phyloP scores from a whole-genome alignment of 2,329 filamentous ascomycete species.

The Ophiocordyceps polyrhachis-furcata region DNA sequence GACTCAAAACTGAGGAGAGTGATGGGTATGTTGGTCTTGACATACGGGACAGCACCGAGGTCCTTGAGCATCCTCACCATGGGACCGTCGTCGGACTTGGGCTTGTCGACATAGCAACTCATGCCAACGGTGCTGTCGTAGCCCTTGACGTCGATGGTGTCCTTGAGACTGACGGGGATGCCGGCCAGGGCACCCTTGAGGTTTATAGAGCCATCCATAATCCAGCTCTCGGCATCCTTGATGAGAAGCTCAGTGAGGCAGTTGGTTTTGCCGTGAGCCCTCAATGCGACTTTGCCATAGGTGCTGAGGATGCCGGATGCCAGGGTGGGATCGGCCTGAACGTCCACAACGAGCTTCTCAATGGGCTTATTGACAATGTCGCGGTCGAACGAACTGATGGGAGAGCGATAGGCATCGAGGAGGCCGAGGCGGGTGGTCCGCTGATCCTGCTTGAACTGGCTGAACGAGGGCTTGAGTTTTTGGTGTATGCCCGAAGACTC shows the following conservation, averaged over 20 bases:
- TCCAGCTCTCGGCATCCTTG: conserved; percentile 58
- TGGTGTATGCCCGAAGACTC: not conserved
- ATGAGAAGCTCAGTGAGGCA: conserved; percentile 79
- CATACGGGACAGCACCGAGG: conserved; percentile 75
- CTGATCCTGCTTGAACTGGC: conserved; percentile 63
- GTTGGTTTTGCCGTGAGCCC: conserved; percentile 73
- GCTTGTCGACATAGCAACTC: conserved; percentile 52
- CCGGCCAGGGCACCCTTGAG: conserved; percentile 69
- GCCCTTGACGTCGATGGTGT: conserved; percentile 58
- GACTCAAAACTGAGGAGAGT: conserved; percentile 79
- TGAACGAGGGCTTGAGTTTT: conserved; percentile 16
- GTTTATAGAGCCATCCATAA: conserved; percentile 38
- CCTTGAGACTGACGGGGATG: conserved; percentile 74
- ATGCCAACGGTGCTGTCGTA: conserved; percentile 75
- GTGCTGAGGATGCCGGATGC: conserved; percentile 61
- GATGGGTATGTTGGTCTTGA: conserved; percentile 80
- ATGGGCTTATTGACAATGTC: conserved; percentile 56
- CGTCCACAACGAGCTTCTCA: conserved; percentile 55
- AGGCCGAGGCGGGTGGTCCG: conserved; percentile 49
- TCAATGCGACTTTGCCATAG: conserved; percentile 72
- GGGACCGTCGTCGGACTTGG: conserved; percentile 45
- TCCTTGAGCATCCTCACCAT: conserved; percentile 66
- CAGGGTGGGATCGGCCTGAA: conserved; percentile 47
- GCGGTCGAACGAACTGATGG: conserved; percentile 46
- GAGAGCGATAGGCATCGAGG: conserved; percentile 45